Evolutionary conservation across 2,329 filamentous ascomycete species (phyloP).

Genomic region (Alternaria sp.): DNA sequence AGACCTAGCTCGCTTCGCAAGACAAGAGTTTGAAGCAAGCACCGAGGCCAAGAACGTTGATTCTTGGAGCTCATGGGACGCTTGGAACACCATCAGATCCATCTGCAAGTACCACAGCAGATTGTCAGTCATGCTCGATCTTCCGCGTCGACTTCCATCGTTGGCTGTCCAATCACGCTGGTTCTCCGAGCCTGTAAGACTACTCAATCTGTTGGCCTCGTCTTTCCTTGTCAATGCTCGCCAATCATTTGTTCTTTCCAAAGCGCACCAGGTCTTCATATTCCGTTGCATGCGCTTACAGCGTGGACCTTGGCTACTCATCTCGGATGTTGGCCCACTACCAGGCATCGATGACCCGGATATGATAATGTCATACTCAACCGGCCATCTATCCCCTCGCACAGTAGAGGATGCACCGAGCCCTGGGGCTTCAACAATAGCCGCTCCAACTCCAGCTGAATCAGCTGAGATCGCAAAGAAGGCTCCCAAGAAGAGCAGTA

Average conservation of each 20-base stretch:
- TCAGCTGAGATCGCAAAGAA: slow-evolving; percentile 59
- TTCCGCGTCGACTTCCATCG: slow-evolving; percentile 68
- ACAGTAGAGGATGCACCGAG: slow-evolving; percentile 53
- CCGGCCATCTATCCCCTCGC: slow-evolving; percentile 53
- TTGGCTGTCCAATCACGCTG: slow-evolving; percentile 66
- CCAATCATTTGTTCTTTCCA: slow-evolving; percentile 67
- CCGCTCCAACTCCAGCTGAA: slow-evolving; percentile 73
- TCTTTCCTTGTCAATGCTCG: slow-evolving; percentile 67
- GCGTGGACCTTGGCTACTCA: slow-evolving; percentile 67
- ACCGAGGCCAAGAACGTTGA: slow-evolving; percentile 62
- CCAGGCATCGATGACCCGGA: slow-evolving; percentile 57
- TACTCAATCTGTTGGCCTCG: slow-evolving; percentile 62
- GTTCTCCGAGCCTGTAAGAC: slow-evolving; percentile 69
- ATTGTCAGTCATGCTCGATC: slow-evolving; percentile 74
- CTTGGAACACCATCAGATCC: slow-evolving; percentile 87
- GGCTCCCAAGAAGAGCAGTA: slow-evolving; percentile 54
- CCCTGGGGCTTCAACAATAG: slow-evolving; percentile 28
- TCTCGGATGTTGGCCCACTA: slow-evolving; percentile 66
- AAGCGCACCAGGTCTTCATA: slow-evolving; percentile 66
- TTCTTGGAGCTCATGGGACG: slow-evolving; percentile 86
- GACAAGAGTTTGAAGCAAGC: slow-evolving; percentile 49
- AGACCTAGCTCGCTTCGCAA: slow-evolving; percentile 62
- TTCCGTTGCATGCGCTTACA: slow-evolving; percentile 66
- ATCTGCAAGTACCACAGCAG: slow-evolving; percentile 85
- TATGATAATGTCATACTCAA: slow-evolving; percentile 48